Evolutionary conservation across 1,284 basidiomycete species (phyloP).

Genomic region (Fistulinella cinereoalba): DNA sequence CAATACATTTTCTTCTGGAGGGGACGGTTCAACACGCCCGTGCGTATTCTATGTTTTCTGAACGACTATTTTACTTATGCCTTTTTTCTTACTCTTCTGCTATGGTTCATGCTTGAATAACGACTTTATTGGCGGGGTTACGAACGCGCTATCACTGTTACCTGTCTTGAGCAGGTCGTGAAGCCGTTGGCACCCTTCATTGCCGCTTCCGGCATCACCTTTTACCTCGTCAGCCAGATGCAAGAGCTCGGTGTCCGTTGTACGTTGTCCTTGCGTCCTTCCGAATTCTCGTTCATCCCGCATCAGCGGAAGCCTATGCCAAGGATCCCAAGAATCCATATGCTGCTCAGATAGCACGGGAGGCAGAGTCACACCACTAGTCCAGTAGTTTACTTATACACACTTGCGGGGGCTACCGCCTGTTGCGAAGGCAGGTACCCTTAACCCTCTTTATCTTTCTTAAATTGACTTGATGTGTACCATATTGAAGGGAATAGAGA

Average conservation of each 20-base stretch:
- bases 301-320: slow-evolving; percentile 59
- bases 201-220: slow-evolving; percentile 57
- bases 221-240: slow-evolving; percentile 61
- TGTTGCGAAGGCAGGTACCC: slow-evolving; percentile 8
- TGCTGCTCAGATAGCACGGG: slow-evolving; percentile 65
- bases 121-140: too few relatives aligned
- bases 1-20: slow-evolving; percentile 30
- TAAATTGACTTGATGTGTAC: background rate
- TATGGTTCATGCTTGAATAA: too few relatives aligned
- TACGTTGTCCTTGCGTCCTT: slow-evolving; percentile 40
- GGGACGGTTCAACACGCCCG: slow-evolving; percentile 30
- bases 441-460: background rate
- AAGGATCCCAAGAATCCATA: slow-evolving; percentile 80
- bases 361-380: slow-evolving; percentile 32
- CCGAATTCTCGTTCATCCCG: background rate
- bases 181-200: slow-evolving; percentile 78
- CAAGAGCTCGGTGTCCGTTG: slow-evolving; percentile 66
- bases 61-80: background rate
- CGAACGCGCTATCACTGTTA: too few relatives aligned
- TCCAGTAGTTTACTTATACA: background rate
- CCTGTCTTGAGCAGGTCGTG: slow-evolving; percentile 45
- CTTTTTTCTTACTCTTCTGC: background rate
- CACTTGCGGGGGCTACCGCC: background rate
- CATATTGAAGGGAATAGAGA: slow-evolving; percentile 11
- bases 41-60: slow-evolving; percentile 11